Evolutionary conservation across 805 yeast species (phyloP), one percentile per base, ranked within the genome.

Genomic region (Komagataella populi): DNA sequence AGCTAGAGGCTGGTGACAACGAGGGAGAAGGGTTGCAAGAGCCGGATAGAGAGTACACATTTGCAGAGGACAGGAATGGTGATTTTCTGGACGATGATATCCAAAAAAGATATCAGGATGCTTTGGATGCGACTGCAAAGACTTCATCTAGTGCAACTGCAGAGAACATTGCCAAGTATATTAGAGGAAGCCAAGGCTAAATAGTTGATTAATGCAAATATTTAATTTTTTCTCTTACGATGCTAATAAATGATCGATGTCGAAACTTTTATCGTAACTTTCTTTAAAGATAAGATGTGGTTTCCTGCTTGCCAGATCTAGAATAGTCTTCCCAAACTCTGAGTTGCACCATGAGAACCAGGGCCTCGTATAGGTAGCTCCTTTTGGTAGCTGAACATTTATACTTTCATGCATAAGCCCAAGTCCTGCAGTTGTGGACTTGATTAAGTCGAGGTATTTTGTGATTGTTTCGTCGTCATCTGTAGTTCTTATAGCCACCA

Each of bases 281-380:
- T 70, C 64, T 47, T 74, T 76, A 59, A 86, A 83, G 12, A 87
- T 76, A 56, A 87, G 66, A 59, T 84, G 77, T 0, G 95, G 95
- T 60, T 84, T 85, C 50, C 84, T 69, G 53, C 73, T 67, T 2
- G 91, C 89, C 54, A 88, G 67, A 58, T 87, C 83, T 48, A 88
- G 63, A n/a, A 88, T 82, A 0, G 95, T 83, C 64, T 86, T 86
- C 18, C 89, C 96, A 67, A 88, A 87, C 65, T 89, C 96, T 1
- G 95, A 81, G 62, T 88, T 88, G 57, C 95, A 85, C 96, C 96
- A 88, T 4, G 95, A 84, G 69, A 89, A 89, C 96, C 96, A 88
- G 2, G 93, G 78, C 54, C 96, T 70, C 0, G 96, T 85, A 62
- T 65, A 89, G n/a, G 64, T 65, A 7, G 54, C 52, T 1, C 78